Evolutionary conservation across 768 basidiomycete genomes (phyloP).

Genomic region (Xerocomellus dryophilus): DNA sequence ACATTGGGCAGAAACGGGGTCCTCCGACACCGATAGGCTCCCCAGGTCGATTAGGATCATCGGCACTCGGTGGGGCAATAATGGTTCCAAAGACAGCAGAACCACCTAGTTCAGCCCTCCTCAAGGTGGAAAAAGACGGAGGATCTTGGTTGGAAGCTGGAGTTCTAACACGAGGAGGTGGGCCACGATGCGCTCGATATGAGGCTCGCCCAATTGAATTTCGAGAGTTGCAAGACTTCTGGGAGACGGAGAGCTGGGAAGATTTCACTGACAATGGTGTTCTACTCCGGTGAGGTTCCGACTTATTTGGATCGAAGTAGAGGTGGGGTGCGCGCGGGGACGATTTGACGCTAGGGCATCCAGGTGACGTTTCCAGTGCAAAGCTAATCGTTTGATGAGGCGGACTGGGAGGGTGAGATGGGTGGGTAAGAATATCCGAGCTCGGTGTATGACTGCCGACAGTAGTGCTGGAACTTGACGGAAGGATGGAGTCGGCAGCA

Average conservation of each 20-base stretch:
- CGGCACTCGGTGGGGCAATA: conserved; percentile 3
- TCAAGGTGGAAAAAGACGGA: background rate
- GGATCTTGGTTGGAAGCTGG: conserved; percentile 1
- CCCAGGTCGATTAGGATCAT: conserved; percentile 11
- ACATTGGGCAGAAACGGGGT: conserved; percentile 16
- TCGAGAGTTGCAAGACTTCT: conserved; percentile 11
- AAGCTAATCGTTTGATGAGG: background rate
- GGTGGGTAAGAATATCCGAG: background rate
- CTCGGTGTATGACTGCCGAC: background rate
- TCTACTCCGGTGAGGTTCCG: conserved; percentile 2
- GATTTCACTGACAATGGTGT: conserved; percentile 14
- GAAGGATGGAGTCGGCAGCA: background rate
- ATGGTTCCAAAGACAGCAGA: background rate
- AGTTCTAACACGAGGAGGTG: conserved; percentile 8
- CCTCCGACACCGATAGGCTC: background rate
- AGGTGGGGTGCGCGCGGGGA: background rate
- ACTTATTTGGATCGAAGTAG: background rate
- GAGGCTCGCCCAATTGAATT: conserved; percentile 22
- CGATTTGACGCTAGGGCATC: background rate
- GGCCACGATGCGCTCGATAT: conserved; percentile 21
- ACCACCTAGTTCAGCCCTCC: background rate
- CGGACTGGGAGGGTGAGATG: conserved; percentile 1
- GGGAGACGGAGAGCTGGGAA: conserved; percentile 15
- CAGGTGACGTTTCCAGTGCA: background rate
- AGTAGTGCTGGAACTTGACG: background rate